Percentiles rank a stretch among this genome's conserved stretches.
Conservation (phyloP, 768 basidiomycete species). For the Leccinellum albellum region DNA sequence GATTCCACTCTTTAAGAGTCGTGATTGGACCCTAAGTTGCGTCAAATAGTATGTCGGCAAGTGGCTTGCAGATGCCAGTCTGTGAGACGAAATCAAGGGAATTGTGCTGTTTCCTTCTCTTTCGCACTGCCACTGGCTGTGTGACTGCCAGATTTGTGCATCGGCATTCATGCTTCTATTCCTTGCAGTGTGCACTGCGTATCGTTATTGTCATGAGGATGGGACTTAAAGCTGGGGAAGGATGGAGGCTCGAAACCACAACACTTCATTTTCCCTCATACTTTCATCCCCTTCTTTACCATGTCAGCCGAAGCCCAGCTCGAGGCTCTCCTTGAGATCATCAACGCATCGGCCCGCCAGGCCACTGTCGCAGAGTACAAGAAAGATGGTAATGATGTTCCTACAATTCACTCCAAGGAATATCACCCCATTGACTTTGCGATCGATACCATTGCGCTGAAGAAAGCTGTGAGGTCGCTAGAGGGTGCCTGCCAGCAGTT, state of each 20-base stretch:
- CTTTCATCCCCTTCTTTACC: not conserved
- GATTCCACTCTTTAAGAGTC: not conserved
- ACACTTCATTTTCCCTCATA: not conserved
- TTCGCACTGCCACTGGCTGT: not conserved
- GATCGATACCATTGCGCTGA: too few species aligned
- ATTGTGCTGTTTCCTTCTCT: not conserved
- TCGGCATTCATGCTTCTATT: too few species aligned
- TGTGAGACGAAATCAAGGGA: not conserved
- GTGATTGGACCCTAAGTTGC: not conserved
- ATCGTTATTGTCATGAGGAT: not conserved
- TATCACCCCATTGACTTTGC: too few species aligned
- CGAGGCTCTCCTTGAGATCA: too few species aligned
- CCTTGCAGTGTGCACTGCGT: not conserved
- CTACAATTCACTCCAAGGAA: too few species aligned
- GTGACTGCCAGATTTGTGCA: not conserved
- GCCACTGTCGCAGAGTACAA: too few species aligned
- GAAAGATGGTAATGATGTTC: too few species aligned
- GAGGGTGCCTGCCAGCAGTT: constrained; percentile 27
- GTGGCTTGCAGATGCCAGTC: not conserved
- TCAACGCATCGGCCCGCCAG: too few species aligned
- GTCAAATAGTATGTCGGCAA: not conserved
- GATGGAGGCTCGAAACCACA: not conserved
- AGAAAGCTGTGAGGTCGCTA: constrained; percentile 25
- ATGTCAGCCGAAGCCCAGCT: too few species aligned
- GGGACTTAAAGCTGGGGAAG: not conserved